Base-by-base conservation (phyloP, 345 rosid genomes). In the Passiflora organensis region DNA sequence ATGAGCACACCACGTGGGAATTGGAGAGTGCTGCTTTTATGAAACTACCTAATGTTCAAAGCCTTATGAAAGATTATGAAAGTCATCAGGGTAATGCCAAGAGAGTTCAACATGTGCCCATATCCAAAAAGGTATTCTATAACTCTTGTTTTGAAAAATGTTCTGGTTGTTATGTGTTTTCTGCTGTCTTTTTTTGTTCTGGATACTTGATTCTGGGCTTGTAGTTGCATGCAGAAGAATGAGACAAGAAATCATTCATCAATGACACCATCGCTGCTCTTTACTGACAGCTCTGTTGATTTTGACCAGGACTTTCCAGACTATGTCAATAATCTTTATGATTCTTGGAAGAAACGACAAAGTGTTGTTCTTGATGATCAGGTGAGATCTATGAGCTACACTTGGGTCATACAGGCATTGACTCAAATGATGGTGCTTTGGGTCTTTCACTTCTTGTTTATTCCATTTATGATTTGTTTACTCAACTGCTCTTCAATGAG, bases 1-100 rank as follows among this genome's bases (percentile, higher is more conserved):
- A 82, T 57, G 82, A 72, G 60, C 68, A 74, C 28, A 77, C 77
- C 48, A 71, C 84, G 3, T 82, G 87, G 87, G 87, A 82, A 66
- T 66, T 75, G 49, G 82, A 79, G 45, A 68, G 34, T 63, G 70
- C 71, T 52, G 54, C 72, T n/a, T 70, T 76, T 61, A 50, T 76
- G 48, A 69, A 20, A 22, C 69, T 72, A 54, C 59, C 70, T 17
- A 63, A 74, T 51, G 70, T 57, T 45, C 68, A 51, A 60, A 51
- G 43, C 37, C 79, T 82, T 36, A 59, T 72, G 19, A 62, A 47
- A 63, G 76, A 70, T 56, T 79, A 76, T 68, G 82, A 76, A 51
- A 61, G 48, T 39, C 78, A 69, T 12, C 76, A 32, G 43, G 43
- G 42, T 28, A 78, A 63, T 55, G 67, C 71, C 23, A 69, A 64